These are phyloP conservation scores for Lobosporangium transversale DNA, from an alignment of 192 early-diverging fungal species.

Conservation along the genomic window DNA sequence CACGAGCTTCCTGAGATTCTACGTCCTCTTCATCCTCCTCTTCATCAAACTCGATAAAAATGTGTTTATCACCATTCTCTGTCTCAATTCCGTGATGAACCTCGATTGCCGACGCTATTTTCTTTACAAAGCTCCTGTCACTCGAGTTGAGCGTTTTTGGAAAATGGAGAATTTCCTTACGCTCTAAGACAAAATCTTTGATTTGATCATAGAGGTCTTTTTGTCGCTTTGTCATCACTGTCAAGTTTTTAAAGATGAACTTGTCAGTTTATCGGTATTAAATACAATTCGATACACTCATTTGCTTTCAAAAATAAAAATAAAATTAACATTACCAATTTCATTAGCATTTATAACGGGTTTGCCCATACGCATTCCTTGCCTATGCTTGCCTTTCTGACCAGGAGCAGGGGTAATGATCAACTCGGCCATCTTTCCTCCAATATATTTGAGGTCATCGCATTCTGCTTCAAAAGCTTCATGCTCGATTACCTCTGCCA, in stretches of 20 bases:
- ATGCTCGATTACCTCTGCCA: conserved; percentile 62
- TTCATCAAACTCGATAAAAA: conserved; percentile 60
- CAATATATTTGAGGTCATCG: conserved; percentile 57
- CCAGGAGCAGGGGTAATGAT: conserved; percentile 30
- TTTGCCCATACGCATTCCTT: conserved; percentile 54
- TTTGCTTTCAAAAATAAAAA: neutral
- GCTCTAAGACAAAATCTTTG: conserved; percentile 57
- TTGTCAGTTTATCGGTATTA: too few relatives aligned
- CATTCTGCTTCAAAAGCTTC: conserved; percentile 61
- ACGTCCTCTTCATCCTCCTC: conserved; percentile 56
- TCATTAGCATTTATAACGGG: conserved; percentile 34
- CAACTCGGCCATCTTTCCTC: conserved; percentile 56
- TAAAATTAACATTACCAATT: too few relatives aligned
- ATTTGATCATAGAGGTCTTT: conserved; percentile 60
- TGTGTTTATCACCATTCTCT: conserved; percentile 45
- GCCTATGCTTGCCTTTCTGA: conserved; percentile 26
- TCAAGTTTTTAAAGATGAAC: neutral
- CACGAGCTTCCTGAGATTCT: conserved; percentile 58
- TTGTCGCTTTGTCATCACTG: conserved; percentile 63
- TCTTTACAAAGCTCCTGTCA: conserved; percentile 63
- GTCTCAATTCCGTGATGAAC: conserved; percentile 48
- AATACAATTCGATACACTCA: neutral
- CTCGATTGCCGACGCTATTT: conserved; percentile 56
- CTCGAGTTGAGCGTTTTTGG: conserved; percentile 49
- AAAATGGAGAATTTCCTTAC: conserved; percentile 57